These are phyloP conservation scores for Citrullus amarus DNA, from an alignment of 306 rosid species.

Conservation along the genomic window DNA sequence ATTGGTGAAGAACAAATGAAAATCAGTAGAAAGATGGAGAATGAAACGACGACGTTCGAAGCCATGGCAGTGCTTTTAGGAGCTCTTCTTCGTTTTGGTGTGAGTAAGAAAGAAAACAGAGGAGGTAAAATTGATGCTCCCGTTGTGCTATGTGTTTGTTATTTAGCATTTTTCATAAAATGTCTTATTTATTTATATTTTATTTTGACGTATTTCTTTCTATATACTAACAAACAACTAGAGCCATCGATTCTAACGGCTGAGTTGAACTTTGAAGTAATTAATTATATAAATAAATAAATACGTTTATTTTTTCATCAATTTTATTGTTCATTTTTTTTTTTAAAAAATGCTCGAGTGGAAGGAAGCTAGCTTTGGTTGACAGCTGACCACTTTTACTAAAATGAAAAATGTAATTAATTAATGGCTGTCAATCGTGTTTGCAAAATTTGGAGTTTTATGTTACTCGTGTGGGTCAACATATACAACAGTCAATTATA, in stretches of 20 bases:
- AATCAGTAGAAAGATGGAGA: conserved; percentile 21
- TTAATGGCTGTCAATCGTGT: no score
- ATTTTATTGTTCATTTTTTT: not conserved
- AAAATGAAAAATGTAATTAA: no score
- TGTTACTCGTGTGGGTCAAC: no score
- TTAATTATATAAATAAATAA: not conserved
- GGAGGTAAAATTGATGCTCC: not conserved
- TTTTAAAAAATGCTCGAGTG: no score
- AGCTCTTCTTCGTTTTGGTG: conserved; percentile 6
- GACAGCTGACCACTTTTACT: no score
- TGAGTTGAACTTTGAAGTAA: not conserved
- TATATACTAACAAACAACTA: not conserved
- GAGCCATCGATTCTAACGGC: conserved; percentile 3
- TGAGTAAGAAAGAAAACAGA: conserved; percentile 10
- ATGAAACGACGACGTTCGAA: conserved; percentile 18
- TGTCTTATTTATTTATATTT: not conserved
- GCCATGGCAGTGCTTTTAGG: conserved; percentile 38
- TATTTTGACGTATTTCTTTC: not conserved
- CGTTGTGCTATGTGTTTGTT: conserved; percentile 16
- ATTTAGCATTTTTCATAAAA: conserved; percentile 7
- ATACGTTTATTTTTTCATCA: not conserved
- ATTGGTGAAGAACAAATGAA: not conserved
- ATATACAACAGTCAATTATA: no score
- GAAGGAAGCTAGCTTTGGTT: no score
- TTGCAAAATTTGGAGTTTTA: no score